Base-by-base conservation (phyloP, 257 asterid species). In the Gardenia jasminoides region DNA sequence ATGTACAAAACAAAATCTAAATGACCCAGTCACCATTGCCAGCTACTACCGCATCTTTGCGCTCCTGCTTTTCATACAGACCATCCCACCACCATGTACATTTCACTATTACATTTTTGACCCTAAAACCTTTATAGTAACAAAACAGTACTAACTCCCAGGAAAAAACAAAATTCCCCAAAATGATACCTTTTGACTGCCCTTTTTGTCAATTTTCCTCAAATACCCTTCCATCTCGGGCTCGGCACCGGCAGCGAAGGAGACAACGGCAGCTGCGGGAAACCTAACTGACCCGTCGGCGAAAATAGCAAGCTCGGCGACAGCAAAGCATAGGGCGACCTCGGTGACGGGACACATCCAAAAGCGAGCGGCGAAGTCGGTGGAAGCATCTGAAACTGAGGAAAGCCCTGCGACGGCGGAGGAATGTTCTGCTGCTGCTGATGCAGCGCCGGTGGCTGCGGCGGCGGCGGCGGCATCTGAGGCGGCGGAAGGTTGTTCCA, bases 241-340 rank as follows among this genome's bases (percentile, higher is more conserved):
- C 97, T 93, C 19, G 92, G 80, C 71, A 88, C 80, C 20, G 94
- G 97, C 43, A 83, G 86, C 8, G 96, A 88, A n/a, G 98, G 97
- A 11, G 98, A 92, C 52, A 92, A 65, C 15, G 97, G 96, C 65
- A 91, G 88, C 86, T 88, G 94, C 22, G 88, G 97, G 83, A 91
- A 58, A 81, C 97, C 96, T 30, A 92, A 76, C 81, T 90, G 97
- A 54, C 93, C 94, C 3, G 88, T 83, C n/a, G 98, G 96, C 0
- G 95, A 89, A 58, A 90, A 83, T 59, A 90, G 80, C 47, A 87
- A 76, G 61, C 90, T 58, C 11, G 90, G 90, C 9, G 94, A 83
- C 13, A 77, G 72, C 82, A 82, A 68, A 7, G 87, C 87, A 36
- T 83, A 87, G 0, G 88, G 88, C 26, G 92, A 89, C 80, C 80